Conservation (phyloP, 805 yeast genomes). For the Zygosaccharomyces siamensis region DNA sequence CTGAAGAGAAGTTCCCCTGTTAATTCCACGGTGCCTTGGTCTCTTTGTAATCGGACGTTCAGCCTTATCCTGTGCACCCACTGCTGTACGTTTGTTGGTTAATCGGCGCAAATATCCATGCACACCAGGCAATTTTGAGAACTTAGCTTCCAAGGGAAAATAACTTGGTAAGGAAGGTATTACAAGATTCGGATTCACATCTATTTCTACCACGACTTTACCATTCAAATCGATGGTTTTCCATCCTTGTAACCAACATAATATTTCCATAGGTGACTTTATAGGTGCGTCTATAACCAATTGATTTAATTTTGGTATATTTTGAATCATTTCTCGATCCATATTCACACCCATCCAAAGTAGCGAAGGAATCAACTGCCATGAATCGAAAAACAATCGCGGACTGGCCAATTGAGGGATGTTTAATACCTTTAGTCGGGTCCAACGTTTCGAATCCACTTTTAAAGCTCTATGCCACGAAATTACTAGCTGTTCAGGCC, state of each 20-base stretch:
- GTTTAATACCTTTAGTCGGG: constrained; percentile 2
- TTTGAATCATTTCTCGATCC: not conserved
- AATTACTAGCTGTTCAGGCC: constrained; percentile 5
- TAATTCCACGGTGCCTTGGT: constrained; percentile 7
- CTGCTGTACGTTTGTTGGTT: not conserved
- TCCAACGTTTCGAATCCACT: constrained; percentile 10
- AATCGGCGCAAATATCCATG: not conserved
- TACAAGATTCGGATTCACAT: not conserved
- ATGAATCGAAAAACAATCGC: constrained; percentile 12
- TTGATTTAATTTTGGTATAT: constrained; percentile 8
- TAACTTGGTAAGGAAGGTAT: constrained; percentile 2
- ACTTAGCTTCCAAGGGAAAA: not conserved
- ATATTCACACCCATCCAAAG: constrained; percentile 5
- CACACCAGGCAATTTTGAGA: not conserved
- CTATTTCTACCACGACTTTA: not conserved
- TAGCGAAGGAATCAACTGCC: constrained; percentile 11
- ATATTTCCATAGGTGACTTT: not conserved
- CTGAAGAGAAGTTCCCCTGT: constrained; percentile 1
- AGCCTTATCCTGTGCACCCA: not conserved
- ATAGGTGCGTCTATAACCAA: not conserved
- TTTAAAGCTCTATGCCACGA: constrained; percentile 11
- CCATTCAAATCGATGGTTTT: not conserved
- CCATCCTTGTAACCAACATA: not conserved
- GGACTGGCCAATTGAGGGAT: constrained; percentile 14
- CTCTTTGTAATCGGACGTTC: not conserved